phyloP scores from a whole-genome alignment of 257 asterid species.

The Parsonsia alboflavescens region DNA sequence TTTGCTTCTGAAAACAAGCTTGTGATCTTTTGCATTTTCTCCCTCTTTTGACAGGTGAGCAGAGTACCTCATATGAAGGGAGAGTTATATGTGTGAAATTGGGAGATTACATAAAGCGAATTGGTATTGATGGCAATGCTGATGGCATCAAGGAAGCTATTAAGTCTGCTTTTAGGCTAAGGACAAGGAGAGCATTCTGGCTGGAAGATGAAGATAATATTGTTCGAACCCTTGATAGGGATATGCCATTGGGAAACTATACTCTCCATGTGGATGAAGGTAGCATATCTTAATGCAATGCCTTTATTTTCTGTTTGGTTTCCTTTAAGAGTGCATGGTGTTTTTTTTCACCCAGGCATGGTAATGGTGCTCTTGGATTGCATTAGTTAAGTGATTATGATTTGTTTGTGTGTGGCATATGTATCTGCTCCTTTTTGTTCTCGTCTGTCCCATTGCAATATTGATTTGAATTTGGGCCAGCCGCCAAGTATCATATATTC shows the following conservation, averaged over 20 bases:
- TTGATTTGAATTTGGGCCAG: background rate
- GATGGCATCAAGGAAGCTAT: slow-evolving; percentile 73
- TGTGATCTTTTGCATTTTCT: background rate
- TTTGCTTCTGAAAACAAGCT: background rate
- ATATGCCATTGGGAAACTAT: slow-evolving; percentile 82
- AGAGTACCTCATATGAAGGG: slow-evolving; percentile 50
- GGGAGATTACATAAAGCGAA: slow-evolving; percentile 59
- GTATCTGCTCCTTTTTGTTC: background rate
- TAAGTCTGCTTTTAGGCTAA: slow-evolving; percentile 61
- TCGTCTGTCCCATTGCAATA: background rate
- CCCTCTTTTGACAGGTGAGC: slow-evolving; percentile 48
- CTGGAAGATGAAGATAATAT: slow-evolving; percentile 72
- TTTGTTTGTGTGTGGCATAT: background rate
- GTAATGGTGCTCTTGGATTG: background rate
- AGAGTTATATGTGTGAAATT: slow-evolving; percentile 66
- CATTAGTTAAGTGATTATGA: background rate
- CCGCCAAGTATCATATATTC: background rate
- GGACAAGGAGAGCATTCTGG: slow-evolving; percentile 80
- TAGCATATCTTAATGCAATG: slow-evolving; percentile 9
- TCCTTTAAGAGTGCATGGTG: background rate
- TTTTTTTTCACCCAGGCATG: background rate
- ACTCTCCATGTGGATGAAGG: slow-evolving; percentile 85
- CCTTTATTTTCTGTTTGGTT: background rate
- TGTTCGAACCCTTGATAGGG: slow-evolving; percentile 67
- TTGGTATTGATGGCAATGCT: slow-evolving; percentile 64